phyloP scores from a whole-genome alignment of 2,329 filamentous ascomycete species.

The Cadophora sp. region DNA sequence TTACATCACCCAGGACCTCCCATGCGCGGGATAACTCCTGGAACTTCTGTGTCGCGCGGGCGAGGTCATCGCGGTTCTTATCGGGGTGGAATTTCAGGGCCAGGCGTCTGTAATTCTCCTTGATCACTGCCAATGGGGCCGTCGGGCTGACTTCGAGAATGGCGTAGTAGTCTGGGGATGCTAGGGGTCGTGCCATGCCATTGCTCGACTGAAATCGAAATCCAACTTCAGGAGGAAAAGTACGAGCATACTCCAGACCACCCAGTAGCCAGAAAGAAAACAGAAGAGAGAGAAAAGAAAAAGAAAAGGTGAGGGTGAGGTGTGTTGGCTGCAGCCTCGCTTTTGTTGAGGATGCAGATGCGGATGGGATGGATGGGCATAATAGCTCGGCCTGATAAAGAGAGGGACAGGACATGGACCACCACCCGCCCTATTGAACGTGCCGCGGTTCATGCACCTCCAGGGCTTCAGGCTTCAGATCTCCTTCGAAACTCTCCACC shows the following conservation, averaged over 20 bases:
- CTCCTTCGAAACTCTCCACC: neutral
- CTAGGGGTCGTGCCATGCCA: slow-evolving; percentile 30
- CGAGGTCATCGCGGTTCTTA: slow-evolving; percentile 32
- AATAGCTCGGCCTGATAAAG: slow-evolving; percentile 11
- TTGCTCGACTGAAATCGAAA: slow-evolving; percentile 5
- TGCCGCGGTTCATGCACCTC: slow-evolving; percentile 18
- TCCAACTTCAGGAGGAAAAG: neutral
- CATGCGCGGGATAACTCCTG: slow-evolving; percentile 35
- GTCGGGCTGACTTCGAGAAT: slow-evolving; percentile 33
- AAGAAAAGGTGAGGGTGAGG: neutral
- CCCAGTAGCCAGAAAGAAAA: neutral
- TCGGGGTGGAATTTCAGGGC: slow-evolving; percentile 38
- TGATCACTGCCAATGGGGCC: slow-evolving; percentile 28
- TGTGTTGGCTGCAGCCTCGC: slow-evolving; percentile 5
- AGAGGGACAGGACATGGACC: neutral
- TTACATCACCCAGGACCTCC: slow-evolving; percentile 34
- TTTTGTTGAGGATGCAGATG: slow-evolving; percentile 11
- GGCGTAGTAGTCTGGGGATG: slow-evolving; percentile 35
- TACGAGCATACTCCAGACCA: neutral
- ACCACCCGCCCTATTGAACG: slow-evolving; percentile 2
- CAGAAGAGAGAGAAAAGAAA: neutral
- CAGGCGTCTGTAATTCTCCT: slow-evolving; percentile 34
- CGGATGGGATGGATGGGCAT: neutral
- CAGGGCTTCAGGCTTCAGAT: neutral
- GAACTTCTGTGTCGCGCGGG: slow-evolving; percentile 28